A percentile compares a stretch with the other conserved stretches of the same genome.
Evolutionary conservation across 2,329 filamentous ascomycete species (phyloP).

Genomic region (Pseudogymnoascus sp.): DNA sequence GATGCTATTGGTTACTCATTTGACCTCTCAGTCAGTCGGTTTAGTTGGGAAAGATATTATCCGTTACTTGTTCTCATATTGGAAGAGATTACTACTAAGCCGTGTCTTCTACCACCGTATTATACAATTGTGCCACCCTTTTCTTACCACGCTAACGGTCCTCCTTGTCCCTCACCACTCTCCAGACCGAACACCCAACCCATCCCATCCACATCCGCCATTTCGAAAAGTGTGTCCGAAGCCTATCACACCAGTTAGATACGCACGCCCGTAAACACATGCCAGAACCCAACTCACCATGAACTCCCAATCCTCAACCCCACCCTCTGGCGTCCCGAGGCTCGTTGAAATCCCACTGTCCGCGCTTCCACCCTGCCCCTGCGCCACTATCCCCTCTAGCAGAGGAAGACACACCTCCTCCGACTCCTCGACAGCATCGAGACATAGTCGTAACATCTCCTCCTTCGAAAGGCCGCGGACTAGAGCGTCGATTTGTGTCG

Average conservation of each 20-base stretch:
- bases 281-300: slow-evolving; percentile 29
- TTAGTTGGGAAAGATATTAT: background rate
- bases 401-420: slow-evolving; percentile 29
- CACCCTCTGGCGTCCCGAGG: slow-evolving; percentile 23
- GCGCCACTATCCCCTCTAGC: slow-evolving; percentile 29
- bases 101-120: background rate
- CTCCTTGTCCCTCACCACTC: slow-evolving; percentile 8
- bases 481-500: slow-evolving; percentile 38
- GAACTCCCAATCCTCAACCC: slow-evolving; percentile 37
- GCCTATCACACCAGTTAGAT: slow-evolving; percentile 21
- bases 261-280: slow-evolving; percentile 8
- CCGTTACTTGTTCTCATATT: too few species aligned
- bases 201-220: slow-evolving; percentile 19
- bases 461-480: slow-evolving; percentile 30
- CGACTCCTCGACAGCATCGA: slow-evolving; percentile 34
- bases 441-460: slow-evolving; percentile 29
- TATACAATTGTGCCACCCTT: background rate
- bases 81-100: background rate
- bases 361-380: slow-evolving; percentile 11
- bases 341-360: slow-evolving; percentile 19
- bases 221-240: slow-evolving; percentile 26
- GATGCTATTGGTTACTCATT: background rate
- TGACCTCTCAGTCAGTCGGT: background rate
- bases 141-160: background rate
- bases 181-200: slow-evolving; percentile 19